Conservation (phyloP, 192 early-diverging fungal species). For the Mortierella antarctica region DNA sequence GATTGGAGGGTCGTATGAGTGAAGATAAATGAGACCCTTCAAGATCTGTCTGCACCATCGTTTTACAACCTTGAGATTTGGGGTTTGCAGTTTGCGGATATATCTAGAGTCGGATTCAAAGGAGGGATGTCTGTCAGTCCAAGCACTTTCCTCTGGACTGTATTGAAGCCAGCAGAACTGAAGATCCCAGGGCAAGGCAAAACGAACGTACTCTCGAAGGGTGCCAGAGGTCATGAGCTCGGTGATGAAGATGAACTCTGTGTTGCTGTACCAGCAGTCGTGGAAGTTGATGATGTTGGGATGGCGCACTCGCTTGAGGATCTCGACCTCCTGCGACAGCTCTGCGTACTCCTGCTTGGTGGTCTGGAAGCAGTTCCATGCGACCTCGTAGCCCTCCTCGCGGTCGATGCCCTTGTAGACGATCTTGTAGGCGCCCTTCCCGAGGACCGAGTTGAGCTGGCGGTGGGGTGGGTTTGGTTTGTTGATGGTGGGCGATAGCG, state of each 20-base stretch:
- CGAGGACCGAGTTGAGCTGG: constrained; percentile 69
- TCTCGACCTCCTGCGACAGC: constrained; percentile 79
- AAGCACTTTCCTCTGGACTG: background rate
- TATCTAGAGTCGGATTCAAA: constrained; percentile 57
- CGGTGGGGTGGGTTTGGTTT: background rate
- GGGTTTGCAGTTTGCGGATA: constrained; percentile 76
- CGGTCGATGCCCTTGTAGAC: constrained; percentile 89
- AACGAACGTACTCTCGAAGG: constrained; percentile 70
- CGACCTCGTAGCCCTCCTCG: constrained; percentile 90
- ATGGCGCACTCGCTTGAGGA: constrained; percentile 81
- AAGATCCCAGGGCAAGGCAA: background rate
- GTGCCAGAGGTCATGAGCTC: constrained; percentile 91
- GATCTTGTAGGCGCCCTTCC: constrained; percentile 89
- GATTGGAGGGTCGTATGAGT: constrained; percentile 81
- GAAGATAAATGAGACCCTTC: constrained; percentile 80
- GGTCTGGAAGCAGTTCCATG: constrained; percentile 90
- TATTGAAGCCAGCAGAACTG: background rate
- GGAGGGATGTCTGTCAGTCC: background rate
- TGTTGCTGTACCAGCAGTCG: constrained; percentile 78
- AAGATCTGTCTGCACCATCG: constrained; percentile 85
- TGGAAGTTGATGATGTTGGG: constrained; percentile 87
- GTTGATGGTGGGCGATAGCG: background rate
- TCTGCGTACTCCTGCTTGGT: constrained; percentile 79
- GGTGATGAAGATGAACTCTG: constrained; percentile 84
- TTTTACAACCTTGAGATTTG: constrained; percentile 82